Percentiles rank a stretch among this genome's conserved stretches.
Conservation (phyloP, 75 land plant species). For the Picea sitchensis region DNA sequence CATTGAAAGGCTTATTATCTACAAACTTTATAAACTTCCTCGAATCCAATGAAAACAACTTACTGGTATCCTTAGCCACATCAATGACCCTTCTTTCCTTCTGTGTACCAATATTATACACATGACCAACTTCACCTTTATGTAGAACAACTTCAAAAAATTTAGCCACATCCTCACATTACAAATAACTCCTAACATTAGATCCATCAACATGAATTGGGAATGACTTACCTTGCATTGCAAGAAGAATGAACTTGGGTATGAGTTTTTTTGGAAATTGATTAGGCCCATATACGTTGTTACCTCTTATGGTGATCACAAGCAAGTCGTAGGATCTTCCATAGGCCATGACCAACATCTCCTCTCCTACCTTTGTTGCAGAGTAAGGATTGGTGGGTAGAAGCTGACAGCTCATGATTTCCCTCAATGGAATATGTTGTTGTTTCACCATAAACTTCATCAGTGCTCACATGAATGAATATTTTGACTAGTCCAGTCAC, state of each 20-base stretch:
- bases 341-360: slow-evolving; percentile 2
- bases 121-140: slow-evolving; percentile 37
- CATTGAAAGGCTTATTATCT: slow-evolving; percentile 33
- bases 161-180: slow-evolving; percentile 33
- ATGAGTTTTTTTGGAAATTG: slow-evolving; percentile 17
- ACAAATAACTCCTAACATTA: slow-evolving; percentile 35
- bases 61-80: slow-evolving; percentile 31
- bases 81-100: slow-evolving; percentile 30
- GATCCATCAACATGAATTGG: slow-evolving; percentile 34
- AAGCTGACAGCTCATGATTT: slow-evolving; percentile 15
- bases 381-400: slow-evolving; percentile 16
- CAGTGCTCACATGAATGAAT: slow-evolving; percentile 21
- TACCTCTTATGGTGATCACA: slow-evolving; percentile 18
- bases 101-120: slow-evolving; percentile 31
- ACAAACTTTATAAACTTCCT: slow-evolving; percentile 23
- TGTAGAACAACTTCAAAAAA: slow-evolving; percentile 35
- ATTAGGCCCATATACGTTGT: slow-evolving; percentile 21
- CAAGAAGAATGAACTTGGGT: slow-evolving; percentile 20
- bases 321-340: slow-evolving; percentile 11
- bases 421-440: slow-evolving; percentile 24
- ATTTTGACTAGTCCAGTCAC: slow-evolving; percentile 12
- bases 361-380: slow-evolving; percentile 11
- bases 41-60: slow-evolving; percentile 19
- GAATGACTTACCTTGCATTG: slow-evolving; percentile 20
- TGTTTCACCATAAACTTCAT: slow-evolving; percentile 19